A percentile compares a stretch with the other conserved stretches of the same genome.
phyloP scores from a whole-genome alignment of 2,329 filamentous ascomycete species.

The Blumeriella jaapii region DNA sequence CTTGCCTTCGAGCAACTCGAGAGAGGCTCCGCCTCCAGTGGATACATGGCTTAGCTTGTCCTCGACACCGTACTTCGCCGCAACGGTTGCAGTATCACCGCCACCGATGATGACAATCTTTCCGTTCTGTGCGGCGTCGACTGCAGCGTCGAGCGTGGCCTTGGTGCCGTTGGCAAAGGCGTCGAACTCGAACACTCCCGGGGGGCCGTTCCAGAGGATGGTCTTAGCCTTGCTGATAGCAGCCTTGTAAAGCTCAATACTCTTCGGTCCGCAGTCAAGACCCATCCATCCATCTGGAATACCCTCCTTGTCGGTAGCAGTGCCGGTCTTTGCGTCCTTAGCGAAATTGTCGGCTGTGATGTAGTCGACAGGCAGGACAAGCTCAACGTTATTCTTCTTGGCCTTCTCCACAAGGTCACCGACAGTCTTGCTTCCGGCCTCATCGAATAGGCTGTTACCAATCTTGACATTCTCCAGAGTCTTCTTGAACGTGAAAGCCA shows the following conservation, averaged over 20 bases:
- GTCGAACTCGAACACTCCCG: constrained; percentile 95
- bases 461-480: constrained; percentile 85
- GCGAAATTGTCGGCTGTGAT: constrained; percentile 92
- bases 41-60: constrained; percentile 97
- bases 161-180: constrained; percentile 90
- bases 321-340: constrained; percentile 68
- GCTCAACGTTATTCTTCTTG: constrained; percentile 89
- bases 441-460: constrained; percentile 83
- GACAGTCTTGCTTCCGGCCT: constrained; percentile 87
- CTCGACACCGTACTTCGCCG: constrained; percentile 93
- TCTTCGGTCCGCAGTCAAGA: constrained; percentile 86
- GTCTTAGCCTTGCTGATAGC: constrained; percentile 84
- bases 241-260: constrained; percentile 75
- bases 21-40: constrained; percentile 86
- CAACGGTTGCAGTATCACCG: constrained; percentile 95
- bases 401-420: constrained; percentile 84
- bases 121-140: constrained; percentile 66
- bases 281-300: constrained; percentile 98
- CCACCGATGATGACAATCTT: constrained; percentile 98
- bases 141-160: constrained; percentile 78
- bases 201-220: constrained; percentile 97
- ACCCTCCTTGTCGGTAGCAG: constrained; percentile 74
- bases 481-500: constrained; percentile 99
- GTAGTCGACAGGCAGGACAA: constrained; percentile 91
- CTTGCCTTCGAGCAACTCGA: constrained; percentile 97